phyloP scores from a whole-genome alignment of 331 rosid genomes.

The Malus hybrid region DNA sequence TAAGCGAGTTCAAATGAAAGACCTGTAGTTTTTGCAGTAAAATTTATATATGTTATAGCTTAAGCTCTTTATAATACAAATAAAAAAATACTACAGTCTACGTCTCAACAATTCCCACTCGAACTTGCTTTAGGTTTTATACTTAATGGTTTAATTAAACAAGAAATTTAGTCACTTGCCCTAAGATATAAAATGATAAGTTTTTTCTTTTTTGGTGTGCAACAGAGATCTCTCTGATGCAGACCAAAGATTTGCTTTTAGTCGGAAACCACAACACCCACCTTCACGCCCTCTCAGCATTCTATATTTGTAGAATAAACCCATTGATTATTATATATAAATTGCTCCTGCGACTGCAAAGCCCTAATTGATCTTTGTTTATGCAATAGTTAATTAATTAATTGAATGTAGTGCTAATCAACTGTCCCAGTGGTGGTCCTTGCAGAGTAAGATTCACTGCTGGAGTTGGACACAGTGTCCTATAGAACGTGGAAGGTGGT shows the following conservation, averaged over 20 bases:
- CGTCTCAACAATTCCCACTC: background rate
- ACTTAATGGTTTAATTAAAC: background rate
- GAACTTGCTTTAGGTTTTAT: background rate
- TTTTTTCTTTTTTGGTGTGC: background rate
- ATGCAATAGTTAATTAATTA: background rate
- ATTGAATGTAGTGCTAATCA: background rate
- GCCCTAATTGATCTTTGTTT: background rate
- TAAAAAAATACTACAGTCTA: background rate
- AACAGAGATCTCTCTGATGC: constrained; percentile 28
- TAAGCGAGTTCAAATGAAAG: background rate
- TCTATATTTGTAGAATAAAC: background rate
- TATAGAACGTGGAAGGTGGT: background rate
- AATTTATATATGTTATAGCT: background rate
- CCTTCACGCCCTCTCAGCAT: background rate
- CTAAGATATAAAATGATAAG: background rate
- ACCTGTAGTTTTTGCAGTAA: background rate
- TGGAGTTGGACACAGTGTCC: background rate
- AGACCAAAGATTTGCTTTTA: constrained; percentile 40
- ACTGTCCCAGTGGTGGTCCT: background rate
- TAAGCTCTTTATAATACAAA: background rate
- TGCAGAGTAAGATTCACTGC: background rate
- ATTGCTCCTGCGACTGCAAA: background rate
- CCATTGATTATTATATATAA: background rate
- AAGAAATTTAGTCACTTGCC: background rate
- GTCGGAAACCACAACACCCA: constrained; percentile 17